Base-by-base conservation (phyloP, 768 basidiomycete species). In the Tylopilus vinaceipallidus region DNA sequence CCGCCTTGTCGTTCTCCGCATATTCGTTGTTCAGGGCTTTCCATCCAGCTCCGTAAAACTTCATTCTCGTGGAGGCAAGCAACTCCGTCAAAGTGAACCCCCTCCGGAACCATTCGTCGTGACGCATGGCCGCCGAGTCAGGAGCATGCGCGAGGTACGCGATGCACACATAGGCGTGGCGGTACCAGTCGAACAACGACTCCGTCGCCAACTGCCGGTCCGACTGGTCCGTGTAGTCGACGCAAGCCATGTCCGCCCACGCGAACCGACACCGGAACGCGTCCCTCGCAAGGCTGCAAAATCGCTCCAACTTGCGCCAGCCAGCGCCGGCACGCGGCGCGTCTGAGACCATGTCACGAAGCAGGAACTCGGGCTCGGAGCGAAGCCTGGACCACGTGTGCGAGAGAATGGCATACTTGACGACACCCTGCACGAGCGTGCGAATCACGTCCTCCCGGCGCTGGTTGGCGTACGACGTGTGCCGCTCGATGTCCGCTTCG, bases 1-100 rank as follows among this genome's bases (percentile, higher is more conserved):
- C 61, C n/a, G 61, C 60, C 46, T 60, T 63, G 42, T 62, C 60
- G 6, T 62, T 62, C 3, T 62, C 61, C 4, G 44, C 12, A 26
- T 42, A 32, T n/a, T 42, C 48, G 12, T 54, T 48, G 20, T 60
- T 56, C 6, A 62, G 54, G 0, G 58, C 34, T 17, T 42, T 43
- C 60, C 60, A 63, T 5, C 20, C 41, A 20, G 2, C 32, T 22
- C 60, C 60, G 16, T 63, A 63, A 10, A 63, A 61, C 37, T 61
- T 61, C 42, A 56, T 52, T 34, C 57, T 53, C 13, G 29, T 27
- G 8, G 60, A 54, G 7, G 58, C 60, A 13, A 62, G 58, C 9
- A 63, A 23, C 10, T 62, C 60, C 5, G 40, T 36, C 40, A 63
- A 41, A 2, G 58, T 38, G 17, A 49, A 59, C 8, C 53, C 58